phyloP scores from a whole-genome alignment of 768 basidiomycete species.

The Suillus ampliporus region DNA sequence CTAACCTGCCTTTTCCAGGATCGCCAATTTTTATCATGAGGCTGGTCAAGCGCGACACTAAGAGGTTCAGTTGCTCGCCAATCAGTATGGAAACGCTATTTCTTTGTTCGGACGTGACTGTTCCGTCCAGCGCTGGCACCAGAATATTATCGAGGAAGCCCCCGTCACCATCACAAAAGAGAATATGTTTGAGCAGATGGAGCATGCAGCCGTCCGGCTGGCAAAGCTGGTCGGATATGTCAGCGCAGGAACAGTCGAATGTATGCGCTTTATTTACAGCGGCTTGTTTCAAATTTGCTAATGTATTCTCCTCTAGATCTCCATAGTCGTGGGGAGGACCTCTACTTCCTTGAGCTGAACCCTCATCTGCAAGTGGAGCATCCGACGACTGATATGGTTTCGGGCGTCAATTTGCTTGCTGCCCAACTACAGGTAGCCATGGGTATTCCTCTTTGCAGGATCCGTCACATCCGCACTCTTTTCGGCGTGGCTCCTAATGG shows the following conservation, averaged over 20 bases:
- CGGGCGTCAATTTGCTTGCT: slow-evolving; percentile 96
- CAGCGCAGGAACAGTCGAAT: slow-evolving; percentile 98
- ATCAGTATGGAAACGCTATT: slow-evolving; percentile 99
- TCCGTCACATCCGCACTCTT: slow-evolving; percentile 92
- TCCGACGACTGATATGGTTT: slow-evolving; percentile 99
- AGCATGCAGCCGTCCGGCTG: slow-evolving; percentile 98
- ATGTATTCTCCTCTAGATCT: slow-evolving; percentile 63
- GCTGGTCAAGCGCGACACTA: slow-evolving; percentile 97
- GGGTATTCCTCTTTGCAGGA: slow-evolving; percentile 96
- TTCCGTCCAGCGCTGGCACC: slow-evolving; percentile 98
- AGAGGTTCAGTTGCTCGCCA: slow-evolving; percentile 97
- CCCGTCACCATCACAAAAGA: slow-evolving; percentile 96
- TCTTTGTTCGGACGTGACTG: slow-evolving; percentile 99
- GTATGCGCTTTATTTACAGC: slow-evolving; percentile 48
- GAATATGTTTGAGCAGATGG: slow-evolving; percentile 95
- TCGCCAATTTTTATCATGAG: slow-evolving; percentile 99
- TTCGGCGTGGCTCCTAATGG: slow-evolving; percentile 94
- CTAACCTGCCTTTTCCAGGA: slow-evolving; percentile 50
- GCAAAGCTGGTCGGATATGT: slow-evolving; percentile 99
- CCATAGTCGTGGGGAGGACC: slow-evolving; percentile 93
- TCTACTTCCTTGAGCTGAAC: slow-evolving; percentile 98
- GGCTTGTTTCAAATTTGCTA: slow-evolving; percentile 10
- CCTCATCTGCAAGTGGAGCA: slow-evolving; percentile 99
- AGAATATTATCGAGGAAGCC: slow-evolving; percentile 99
- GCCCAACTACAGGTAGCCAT: slow-evolving; percentile 97